Conservation (phyloP, 176 grass and related monocot species). For the Cenchrus americanus region DNA sequence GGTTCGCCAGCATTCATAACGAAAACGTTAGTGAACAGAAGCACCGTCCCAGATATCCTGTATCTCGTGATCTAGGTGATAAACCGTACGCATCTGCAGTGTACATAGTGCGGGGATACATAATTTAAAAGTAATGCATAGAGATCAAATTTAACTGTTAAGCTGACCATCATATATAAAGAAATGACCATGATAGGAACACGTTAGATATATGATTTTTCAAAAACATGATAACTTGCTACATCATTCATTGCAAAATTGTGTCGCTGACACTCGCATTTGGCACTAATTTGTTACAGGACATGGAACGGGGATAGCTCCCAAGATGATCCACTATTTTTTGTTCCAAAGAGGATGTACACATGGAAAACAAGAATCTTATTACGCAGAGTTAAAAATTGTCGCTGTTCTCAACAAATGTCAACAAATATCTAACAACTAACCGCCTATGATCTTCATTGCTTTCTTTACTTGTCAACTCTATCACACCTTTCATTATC, state of each 20-base stretch:
- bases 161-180: neutral
- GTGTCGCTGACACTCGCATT: conserved; percentile 34
- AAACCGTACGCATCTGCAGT: too few species aligned
- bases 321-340: conserved; percentile 26
- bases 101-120: too few species aligned
- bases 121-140: neutral
- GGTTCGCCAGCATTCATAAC: too few species aligned
- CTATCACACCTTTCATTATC: conserved; percentile 66
- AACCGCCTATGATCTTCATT: conserved; percentile 63
- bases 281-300: conserved; percentile 40
- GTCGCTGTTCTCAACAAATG: conserved; percentile 81
- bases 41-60: too few species aligned
- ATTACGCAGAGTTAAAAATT: conserved; percentile 73
- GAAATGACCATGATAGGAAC: neutral
- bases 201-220: neutral
- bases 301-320: conserved; percentile 29
- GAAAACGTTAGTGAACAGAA: too few species aligned
- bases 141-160: neutral
- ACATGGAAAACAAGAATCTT: conserved; percentile 54
- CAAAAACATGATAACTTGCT: neutral
- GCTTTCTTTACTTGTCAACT: conserved; percentile 55
- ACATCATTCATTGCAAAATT: conserved; percentile 50
- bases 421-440: conserved; percentile 83
- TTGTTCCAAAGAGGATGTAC: conserved; percentile 54
- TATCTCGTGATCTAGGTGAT: too few species aligned